These are phyloP conservation scores for Limnomonas spitsbergensis DNA, from an alignment of 139 green algal genomes.

Conservation along the genomic window DNA sequence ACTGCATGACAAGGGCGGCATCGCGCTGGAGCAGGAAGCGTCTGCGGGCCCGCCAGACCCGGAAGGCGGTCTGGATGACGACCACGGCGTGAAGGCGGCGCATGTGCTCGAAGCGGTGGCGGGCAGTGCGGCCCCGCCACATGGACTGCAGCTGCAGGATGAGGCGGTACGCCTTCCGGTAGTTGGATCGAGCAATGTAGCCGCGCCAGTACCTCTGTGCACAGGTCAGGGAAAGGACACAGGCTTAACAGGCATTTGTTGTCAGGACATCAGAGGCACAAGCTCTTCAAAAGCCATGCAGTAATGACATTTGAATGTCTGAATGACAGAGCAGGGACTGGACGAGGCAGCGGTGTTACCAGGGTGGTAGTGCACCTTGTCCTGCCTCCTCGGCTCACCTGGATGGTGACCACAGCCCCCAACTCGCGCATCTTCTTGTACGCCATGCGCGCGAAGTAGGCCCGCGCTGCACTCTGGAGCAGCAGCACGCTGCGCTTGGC, in stretches of 20 bases:
- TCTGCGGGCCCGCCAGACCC: conserved; percentile 17
- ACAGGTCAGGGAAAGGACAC: not conserved
- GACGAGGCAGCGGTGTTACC: too few species aligned
- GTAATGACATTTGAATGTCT: too few species aligned
- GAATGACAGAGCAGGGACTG: too few species aligned
- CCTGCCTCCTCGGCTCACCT: too few species aligned
- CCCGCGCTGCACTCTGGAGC: conserved; percentile 44
- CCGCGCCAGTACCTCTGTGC: conserved; percentile 64
- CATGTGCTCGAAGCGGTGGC: conserved; percentile 29
- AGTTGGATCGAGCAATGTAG: conserved; percentile 47
- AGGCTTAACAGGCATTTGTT: not conserved
- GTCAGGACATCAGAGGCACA: too few species aligned
- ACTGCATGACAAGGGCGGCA: conserved; percentile 24
- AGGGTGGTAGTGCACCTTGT: too few species aligned
- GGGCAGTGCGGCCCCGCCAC: conserved; percentile 43
- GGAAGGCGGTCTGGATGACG: conserved; percentile 35
- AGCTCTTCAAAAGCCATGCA: too few species aligned
- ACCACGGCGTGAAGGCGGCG: conserved; percentile 28
- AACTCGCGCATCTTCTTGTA: conserved; percentile 42
- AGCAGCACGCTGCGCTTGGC: conserved; percentile 8
- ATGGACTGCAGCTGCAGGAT: conserved; percentile 47
- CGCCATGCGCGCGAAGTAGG: conserved; percentile 43
- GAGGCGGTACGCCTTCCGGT: conserved; percentile 25
- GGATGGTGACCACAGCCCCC: conserved; percentile 37
- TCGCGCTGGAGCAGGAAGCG: not conserved